Base-by-base conservation (phyloP, 352 stramenopile species). In the Phytopythium cucurbitacearum region DNA sequence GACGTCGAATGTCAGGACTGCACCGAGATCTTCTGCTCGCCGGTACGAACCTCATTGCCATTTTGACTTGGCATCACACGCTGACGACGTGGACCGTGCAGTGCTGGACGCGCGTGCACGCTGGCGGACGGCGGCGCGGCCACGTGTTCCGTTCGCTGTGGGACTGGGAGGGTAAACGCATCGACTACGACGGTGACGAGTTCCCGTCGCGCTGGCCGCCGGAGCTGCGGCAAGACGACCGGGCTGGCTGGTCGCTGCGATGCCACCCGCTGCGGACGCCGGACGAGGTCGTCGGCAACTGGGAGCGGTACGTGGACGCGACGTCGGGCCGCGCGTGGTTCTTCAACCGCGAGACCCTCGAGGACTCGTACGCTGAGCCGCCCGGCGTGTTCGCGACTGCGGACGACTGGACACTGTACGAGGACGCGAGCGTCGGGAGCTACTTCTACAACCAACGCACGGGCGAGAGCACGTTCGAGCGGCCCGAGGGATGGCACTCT, bases 111-210 rank as follows among this genome's bases (percentile, higher is more conserved):
- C 79, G 80, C 39, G 90, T 98, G 48, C 89, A 97, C 53, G 75
- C 73, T 9, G 90, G 91, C 40, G 91, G 91, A 16, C 80, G 80
- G 47, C 71, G 92, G 34, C 69, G 74, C 34, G 15, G 52, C 3
- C 92, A 98, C 69, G 59, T 66, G 15, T 98, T 97, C 59, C 79
- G 89, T 41, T 73, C 76, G 28, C 59, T 98, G 0, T 97, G 96
- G 61, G 94, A 98, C 60, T 97, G 75, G 60, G 97, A 97, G 57
- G 89, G 76, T 10, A 85, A 76, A 44, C 80, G 94, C 34, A 71
- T 98, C 39, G 94, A 98, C 70, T 97, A 97, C 51, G 85, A 76
- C 28, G 80, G 96, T 21, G 80, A 82, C 56, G 88, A 97, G 40
- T 97, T 96, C 62, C 88, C 89, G 32, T 96, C 83, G 34, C 71